These are phyloP conservation scores for Kregervanrija pseudodelftensis DNA, from an alignment of 805 yeast genomes.

Conservation along the genomic window DNA sequence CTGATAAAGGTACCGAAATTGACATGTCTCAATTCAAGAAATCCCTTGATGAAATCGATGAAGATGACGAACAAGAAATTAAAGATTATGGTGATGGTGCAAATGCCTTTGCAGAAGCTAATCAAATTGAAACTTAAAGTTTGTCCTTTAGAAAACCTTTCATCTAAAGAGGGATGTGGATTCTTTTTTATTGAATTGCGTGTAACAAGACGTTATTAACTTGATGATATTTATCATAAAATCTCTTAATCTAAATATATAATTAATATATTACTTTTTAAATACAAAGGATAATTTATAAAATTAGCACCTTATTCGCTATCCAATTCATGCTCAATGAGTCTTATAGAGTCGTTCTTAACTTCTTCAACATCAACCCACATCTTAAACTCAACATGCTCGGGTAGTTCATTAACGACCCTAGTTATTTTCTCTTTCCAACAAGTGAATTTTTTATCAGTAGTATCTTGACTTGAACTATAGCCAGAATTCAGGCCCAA, in stretches of 20 bases:
- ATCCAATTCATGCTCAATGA: constrained; percentile 8
- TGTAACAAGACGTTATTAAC: too few relatives aligned
- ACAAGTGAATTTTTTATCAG: constrained; percentile 42
- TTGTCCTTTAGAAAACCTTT: neutral
- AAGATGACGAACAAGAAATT: constrained; percentile 40
- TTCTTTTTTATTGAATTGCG: constrained; percentile 6
- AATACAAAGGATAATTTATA: neutral
- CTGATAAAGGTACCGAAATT: constrained; percentile 42
- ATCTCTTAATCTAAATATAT: neutral
- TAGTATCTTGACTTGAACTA: neutral
- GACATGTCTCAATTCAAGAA: constrained; percentile 54
- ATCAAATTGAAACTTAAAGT: constrained; percentile 6
- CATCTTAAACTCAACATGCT: constrained; percentile 30
- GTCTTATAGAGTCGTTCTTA: constrained; percentile 25
- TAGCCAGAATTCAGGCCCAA: too few relatives aligned
- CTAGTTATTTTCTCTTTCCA: constrained; percentile 51
- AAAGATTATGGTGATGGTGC: constrained; percentile 73
- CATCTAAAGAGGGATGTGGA: constrained; percentile 12
- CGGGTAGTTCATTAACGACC: constrained; percentile 35
- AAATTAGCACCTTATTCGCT: neutral
- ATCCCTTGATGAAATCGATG: constrained; percentile 46
- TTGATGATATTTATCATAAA: too few relatives aligned
- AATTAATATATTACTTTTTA: neutral
- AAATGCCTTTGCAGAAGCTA: constrained; percentile 29
- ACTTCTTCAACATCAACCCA: constrained; percentile 39